Base-by-base conservation (phyloP, 306 rosid genomes). In the Medicago lupulina region DNA sequence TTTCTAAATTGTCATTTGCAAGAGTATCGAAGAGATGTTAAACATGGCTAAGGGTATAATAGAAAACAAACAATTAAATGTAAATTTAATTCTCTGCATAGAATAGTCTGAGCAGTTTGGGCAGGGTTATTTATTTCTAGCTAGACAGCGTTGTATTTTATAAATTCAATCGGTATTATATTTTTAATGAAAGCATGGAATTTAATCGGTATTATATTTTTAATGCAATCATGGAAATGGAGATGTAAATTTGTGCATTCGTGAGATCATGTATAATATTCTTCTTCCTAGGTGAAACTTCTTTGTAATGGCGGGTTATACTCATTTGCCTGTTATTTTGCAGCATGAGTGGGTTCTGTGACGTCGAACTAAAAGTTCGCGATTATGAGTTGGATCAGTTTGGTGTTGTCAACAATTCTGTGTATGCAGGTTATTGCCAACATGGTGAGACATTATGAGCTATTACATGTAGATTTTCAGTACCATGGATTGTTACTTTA, bases 361-460 rank as follows among this genome's bases (percentile, higher is more conserved):
- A 89, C 9, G 80, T 95, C 3, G 93, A 86, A 80, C 80, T 92
- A n/a, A 89, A 88, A 86, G 97, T 90, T 62, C 93, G 98, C 4
- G 97, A 92, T 70, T 95, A 92, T 60, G 98, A 95, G 64, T 85
- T 95, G 79, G 97, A 95, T 85, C 99, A 95, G 69, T 95, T 73
- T 60, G 98, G 98, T 19, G 98, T 90, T 16, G 96, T 95, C 67
- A 95, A 95, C 86, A 90, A 92, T 92, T 87, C 97, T 36, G 84
- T 92, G 64, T 95, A 88, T 87, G 92, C 98, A 71, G 89, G 96
- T 82, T 95, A 92, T 81, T 95, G 98, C 62, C 97, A 94, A 74
- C 96, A 88, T 36, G 90, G 98, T 94, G 67, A 87, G 91, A 44
- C 67, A 58, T 58, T 78, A 17, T 66, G 58, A 71, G 28, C 74